These are phyloP conservation scores for Fraxinus albicans DNA, from an alignment of 305 asterid genomes.

Conservation along the genomic window DNA sequence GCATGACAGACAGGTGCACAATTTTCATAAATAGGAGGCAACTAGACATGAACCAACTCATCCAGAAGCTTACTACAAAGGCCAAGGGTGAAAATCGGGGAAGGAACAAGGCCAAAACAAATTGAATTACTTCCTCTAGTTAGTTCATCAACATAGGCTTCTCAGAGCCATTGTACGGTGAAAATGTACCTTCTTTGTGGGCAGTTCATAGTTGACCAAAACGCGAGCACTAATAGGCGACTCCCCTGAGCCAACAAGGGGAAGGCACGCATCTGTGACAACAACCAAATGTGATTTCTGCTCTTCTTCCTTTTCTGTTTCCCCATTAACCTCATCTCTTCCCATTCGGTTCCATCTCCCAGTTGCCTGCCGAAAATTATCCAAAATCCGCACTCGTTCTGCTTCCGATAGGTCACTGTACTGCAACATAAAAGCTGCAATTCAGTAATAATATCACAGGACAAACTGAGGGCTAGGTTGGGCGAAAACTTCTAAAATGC, in stretches of 20 bases:
- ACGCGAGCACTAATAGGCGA: constrained; percentile 62
- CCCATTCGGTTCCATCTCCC: constrained; percentile 63
- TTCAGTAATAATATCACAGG: neutral
- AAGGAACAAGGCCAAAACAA: neutral
- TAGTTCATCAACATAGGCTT: neutral
- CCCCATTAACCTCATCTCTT: constrained; percentile 45
- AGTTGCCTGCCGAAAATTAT: constrained; percentile 58
- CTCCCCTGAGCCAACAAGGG: constrained; percentile 67
- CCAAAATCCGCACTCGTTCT: constrained; percentile 59
- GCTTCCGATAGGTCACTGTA: constrained; percentile 77
- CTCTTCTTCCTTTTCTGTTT: constrained; percentile 46
- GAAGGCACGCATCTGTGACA: constrained; percentile 91
- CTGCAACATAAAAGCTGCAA: constrained; percentile 27
- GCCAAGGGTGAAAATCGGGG: neutral
- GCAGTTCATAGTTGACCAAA: constrained; percentile 84
- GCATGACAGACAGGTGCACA: neutral
- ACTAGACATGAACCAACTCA: neutral
- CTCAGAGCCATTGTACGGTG: neutral
- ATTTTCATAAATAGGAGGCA: neutral
- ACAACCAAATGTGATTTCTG: constrained; percentile 64
- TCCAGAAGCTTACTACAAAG: neutral
- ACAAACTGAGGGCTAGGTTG: neutral
- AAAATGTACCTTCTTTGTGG: constrained; percentile 67
- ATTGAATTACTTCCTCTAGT: neutral
- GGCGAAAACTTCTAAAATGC: neutral